These are phyloP conservation scores for Aspergillus aculeatinus DNA, from an alignment of 2,329 filamentous ascomycete species.

Conservation along the genomic window DNA sequence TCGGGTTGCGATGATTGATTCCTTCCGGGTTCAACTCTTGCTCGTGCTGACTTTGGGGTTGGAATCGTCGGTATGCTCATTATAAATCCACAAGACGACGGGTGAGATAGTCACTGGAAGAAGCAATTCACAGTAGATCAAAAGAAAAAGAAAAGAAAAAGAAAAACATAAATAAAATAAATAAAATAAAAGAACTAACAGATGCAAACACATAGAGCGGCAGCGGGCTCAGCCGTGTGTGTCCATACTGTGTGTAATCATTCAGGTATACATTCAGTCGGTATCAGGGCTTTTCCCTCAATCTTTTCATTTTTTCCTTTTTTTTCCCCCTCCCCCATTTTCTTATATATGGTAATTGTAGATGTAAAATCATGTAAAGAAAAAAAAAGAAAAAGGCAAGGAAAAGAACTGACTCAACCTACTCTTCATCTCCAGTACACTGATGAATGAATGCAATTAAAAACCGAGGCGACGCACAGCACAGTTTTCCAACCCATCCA, in stretches of 20 bases:
- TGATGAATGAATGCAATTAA: background rate
- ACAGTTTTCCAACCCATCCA: slow-evolving; percentile 1
- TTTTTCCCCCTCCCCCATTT: background rate
- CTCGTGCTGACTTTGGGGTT: background rate
- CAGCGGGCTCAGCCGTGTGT: background rate
- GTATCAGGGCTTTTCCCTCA: background rate
- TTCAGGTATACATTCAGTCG: no score
- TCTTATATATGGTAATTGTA: background rate
- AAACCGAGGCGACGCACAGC: background rate
- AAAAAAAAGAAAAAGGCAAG: background rate
- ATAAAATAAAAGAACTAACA: background rate
- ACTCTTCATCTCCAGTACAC: background rate
- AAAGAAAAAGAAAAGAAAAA: background rate
- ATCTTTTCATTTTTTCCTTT: background rate
- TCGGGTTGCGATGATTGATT: slow-evolving; percentile 15
- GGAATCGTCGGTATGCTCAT: background rate
- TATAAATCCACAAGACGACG: background rate
- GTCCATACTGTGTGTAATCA: background rate
- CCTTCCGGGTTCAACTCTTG: background rate
- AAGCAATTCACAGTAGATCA: background rate
- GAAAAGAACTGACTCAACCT: background rate
- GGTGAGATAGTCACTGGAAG: background rate
- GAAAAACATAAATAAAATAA: background rate
- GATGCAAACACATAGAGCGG: background rate
- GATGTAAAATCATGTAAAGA: background rate